These are phyloP conservation scores for Ambrosia trifida DNA, from an alignment of 129 eudicot species.

Conservation along the genomic window DNA sequence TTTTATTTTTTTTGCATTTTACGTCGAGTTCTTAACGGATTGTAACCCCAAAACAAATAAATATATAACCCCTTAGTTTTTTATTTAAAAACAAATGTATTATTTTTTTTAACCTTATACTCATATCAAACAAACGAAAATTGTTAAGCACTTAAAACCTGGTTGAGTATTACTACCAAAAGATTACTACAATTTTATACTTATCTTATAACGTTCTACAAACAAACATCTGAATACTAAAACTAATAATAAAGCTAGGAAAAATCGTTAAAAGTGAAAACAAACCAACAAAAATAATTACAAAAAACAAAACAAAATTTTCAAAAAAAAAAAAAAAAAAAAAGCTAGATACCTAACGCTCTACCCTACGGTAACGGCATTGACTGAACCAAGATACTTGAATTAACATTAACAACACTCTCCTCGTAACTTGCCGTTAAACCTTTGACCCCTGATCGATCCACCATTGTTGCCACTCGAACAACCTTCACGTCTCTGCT, in stretches of 20 bases:
- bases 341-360: constrained; percentile 25
- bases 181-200: too few species aligned
- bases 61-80: neutral
- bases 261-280: constrained; percentile 18
- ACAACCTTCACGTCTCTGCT: constrained; percentile 45
- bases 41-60: too few species aligned
- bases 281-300: constrained; percentile 8
- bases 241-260: neutral
- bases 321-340: too few species aligned
- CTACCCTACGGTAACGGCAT: constrained; percentile 19
- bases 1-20: too few species aligned
- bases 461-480: constrained; percentile 18
- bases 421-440: neutral
- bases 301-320: constrained; percentile 11
- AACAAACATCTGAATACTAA: too few species aligned
- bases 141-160: too few species aligned
- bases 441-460: constrained; percentile 28
- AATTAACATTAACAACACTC: neutral
- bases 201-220: too few species aligned
- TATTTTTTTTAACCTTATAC: too few species aligned
- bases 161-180: too few species aligned
- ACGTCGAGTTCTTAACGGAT: too few species aligned
- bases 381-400: neutral
- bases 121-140: neutral
- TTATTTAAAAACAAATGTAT: neutral